A percentile compares a stretch with the other conserved stretches of the same genome.
Evolutionary conservation across 2,329 filamentous ascomycete species (phyloP).

Genomic region (Elsinoe batatas): DNA sequence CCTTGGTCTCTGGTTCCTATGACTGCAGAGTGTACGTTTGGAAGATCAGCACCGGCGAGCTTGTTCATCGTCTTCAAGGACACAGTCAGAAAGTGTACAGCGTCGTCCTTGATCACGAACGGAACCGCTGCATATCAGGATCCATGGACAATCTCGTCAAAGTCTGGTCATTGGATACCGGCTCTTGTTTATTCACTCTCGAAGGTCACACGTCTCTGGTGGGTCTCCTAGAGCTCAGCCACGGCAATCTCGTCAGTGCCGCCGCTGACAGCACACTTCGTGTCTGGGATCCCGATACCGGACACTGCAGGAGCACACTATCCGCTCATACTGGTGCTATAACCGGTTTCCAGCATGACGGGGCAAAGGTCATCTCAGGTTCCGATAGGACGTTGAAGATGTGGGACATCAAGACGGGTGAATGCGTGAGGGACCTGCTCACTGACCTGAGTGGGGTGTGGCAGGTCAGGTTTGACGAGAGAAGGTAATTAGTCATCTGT

Average conservation of each 20-base stretch:
- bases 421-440: conserved; percentile 84
- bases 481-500: conserved; percentile 27
- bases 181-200: conserved; percentile 73
- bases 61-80: conserved; percentile 71
- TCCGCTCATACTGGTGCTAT: conserved; percentile 95
- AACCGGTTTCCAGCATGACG: conserved; percentile 97
- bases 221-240: conserved; percentile 78
- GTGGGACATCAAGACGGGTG: conserved; percentile 91
- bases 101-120: conserved; percentile 82
- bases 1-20: conserved; percentile 93
- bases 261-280: conserved; percentile 90
- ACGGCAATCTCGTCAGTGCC: conserved; percentile 84
- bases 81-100: conserved; percentile 94
- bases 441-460: conserved; percentile 94
- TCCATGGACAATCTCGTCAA: conserved; percentile 98
- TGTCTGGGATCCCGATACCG: conserved; percentile 93
- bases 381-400: conserved; percentile 95
- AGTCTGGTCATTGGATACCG: conserved; percentile 89
- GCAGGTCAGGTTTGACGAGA: conserved; percentile 96
- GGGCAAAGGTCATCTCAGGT: conserved; percentile 90
- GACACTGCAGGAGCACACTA: conserved; percentile 79
- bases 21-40: conserved; percentile 92
- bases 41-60: conserved; percentile 92
- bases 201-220: conserved; percentile 91
- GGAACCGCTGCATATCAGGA: conserved; percentile 92